Evolutionary conservation across 768 basidiomycete genomes (phyloP).

Genomic region (Mycena maculata): DNA sequence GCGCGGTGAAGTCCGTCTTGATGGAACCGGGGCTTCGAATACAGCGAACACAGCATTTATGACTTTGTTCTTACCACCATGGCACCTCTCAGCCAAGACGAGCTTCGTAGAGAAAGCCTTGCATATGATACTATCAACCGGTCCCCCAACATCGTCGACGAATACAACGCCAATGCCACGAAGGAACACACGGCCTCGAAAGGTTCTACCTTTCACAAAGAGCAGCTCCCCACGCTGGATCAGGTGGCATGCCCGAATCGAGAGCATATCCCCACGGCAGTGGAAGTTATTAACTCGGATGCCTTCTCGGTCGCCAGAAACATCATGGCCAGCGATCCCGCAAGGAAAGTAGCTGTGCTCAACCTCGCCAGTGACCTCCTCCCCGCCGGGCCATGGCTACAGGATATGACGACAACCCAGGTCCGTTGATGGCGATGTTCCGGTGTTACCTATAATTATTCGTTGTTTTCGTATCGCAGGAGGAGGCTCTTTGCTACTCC

Average conservation of each 20-base stretch:
- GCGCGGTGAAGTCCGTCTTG: too few species aligned
- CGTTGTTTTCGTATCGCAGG: constrained; percentile 38
- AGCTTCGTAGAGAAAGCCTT: too few species aligned
- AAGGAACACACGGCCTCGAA: too few species aligned
- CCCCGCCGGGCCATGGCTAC: constrained; percentile 29
- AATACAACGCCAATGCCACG: too few species aligned
- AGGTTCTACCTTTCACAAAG: constrained; percentile 43
- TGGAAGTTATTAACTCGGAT: constrained; percentile 50
- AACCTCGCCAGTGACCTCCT: constrained; percentile 54
- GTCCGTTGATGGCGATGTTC: constrained; percentile 24
- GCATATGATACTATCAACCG: too few species aligned
- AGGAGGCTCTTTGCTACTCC: constrained; percentile 62
- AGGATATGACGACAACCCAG: constrained; percentile 37
- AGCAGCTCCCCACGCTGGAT: constrained; percentile 44
- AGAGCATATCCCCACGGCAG: constrained; percentile 28
- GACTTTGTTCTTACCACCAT: too few species aligned
- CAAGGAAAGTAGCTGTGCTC: constrained; percentile 48
- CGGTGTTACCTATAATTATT: neutral
- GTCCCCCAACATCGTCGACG: too few species aligned
- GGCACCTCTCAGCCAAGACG: too few species aligned
- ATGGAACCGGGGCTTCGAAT: too few species aligned
- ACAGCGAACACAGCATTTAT: too few species aligned
- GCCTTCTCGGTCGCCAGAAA: constrained; percentile 50
- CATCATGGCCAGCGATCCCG: constrained; percentile 41
- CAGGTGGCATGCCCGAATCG: constrained; percentile 30